Conservation (phyloP, 176 grass and related monocot species). For the barley (Hordeum vulgare) region MorexV3_pseudomolecules_assembly NC_058520.1:176625002-176625501, state of each 20-base stretch:
- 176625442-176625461: too few relatives aligned
- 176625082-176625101: not conserved
- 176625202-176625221: not conserved
- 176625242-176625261: constrained; percentile 2
- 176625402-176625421: too few relatives aligned
- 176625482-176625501: too few relatives aligned
- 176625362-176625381: too few relatives aligned
- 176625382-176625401: too few relatives aligned
- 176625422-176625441: too few relatives aligned
- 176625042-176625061: not conserved
- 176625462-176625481: too few relatives aligned
- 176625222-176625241: not conserved
- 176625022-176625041: not conserved
- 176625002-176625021: constrained; percentile 16
- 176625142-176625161: constrained; percentile 21
- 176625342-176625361: too few relatives aligned
- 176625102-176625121: constrained; percentile 12
- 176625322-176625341: too few relatives aligned
- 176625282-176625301: constrained; percentile 5
- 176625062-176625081: not conserved
- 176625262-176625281: not conserved
- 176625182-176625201: not conserved
- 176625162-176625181: not conserved
- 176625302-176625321: not conserved
- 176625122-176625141: constrained; percentile 20